Conservation (phyloP, 805 yeast species). For the Scheffersomyces ergatensis region DNA sequence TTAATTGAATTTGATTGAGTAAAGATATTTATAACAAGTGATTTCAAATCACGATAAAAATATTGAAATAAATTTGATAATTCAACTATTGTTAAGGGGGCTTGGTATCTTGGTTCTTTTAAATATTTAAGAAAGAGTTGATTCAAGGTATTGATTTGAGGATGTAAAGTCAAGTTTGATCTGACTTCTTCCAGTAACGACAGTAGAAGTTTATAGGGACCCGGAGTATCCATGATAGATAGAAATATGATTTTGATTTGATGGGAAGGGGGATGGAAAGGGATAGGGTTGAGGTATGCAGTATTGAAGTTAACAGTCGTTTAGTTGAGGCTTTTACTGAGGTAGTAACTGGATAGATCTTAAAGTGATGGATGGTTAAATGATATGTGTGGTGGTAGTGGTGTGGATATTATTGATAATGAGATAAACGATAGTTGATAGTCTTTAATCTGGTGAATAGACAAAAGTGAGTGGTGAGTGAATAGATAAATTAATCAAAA, state of each 20-base stretch:
- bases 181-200: slow-evolving; percentile 23
- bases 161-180: slow-evolving; percentile 18
- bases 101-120: slow-evolving; percentile 42
- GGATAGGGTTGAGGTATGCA: not conserved
- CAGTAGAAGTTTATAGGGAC: slow-evolving; percentile 7
- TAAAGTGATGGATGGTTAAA: too few relatives aligned
- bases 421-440: too few relatives aligned
- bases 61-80: slow-evolving; percentile 29
- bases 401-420: too few relatives aligned
- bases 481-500: too few relatives aligned
- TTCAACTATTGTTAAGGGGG: slow-evolving; percentile 36
- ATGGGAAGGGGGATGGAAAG: not conserved
- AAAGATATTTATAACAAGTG: slow-evolving; percentile 27
- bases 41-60: slow-evolving; percentile 38
- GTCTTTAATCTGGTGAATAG: too few relatives aligned
- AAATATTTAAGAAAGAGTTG: slow-evolving; percentile 30
- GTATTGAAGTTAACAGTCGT: too few relatives aligned
- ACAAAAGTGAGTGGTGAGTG: too few relatives aligned
- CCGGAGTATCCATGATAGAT: slow-evolving; percentile 5
- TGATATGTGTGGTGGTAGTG: too few relatives aligned
- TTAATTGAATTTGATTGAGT: slow-evolving; percentile 39
- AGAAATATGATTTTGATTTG: too few relatives aligned
- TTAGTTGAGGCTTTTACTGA: too few relatives aligned
- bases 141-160: slow-evolving; percentile 24
- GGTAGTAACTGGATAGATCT: too few relatives aligned